Evolutionary conservation across 2,329 filamentous ascomycete genomes (phyloP), one percentile per base, ranked within the genome.

Genomic region (Elsinoe ampelina): DNA sequence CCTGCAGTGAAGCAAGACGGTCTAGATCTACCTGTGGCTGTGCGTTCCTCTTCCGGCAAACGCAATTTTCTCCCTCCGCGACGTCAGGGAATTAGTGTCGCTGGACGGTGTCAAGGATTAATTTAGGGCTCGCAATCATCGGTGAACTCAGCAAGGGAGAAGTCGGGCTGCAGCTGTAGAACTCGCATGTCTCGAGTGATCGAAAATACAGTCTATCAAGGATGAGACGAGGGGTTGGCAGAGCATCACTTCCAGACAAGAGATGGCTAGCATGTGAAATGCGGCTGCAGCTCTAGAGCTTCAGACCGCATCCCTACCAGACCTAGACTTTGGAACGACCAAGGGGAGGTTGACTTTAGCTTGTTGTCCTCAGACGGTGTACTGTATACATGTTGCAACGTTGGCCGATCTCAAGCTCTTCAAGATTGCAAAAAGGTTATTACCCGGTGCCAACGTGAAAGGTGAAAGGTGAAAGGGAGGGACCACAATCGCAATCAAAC

Each of bases 1-100:
- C 34, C 15, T 52, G 48, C 48, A 39, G 17, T 50, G 26, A 36
- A 35, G 15, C 17, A 11, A 17, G 32, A 20, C 3, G 48, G 35
- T 38, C 48, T 52, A 39, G 48, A 26, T 20, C 26, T 6, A 52
- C 15, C 34, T 52, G 48, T 52, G 48, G 48, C 48, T 34, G 48
- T 52, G 48, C 48, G 13, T 50, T n/a, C 45, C 26, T 11, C 32
- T 15, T 15, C 5, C 7, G 45, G 45, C 34, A 52, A 52, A 39
- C 32, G 48, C 48, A 52, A 34, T 34, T 15, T 34, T 50, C n/a
- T 45, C 13, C 10, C 11, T 10, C 19, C 36, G 36, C 36, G 41
- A 22, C 41, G 41, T 45, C 45, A 50, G 45, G 13, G 45, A 50
- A 19, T 30, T 30, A 34, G 26, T 20, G 7, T 34, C 22, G 30